These are phyloP conservation scores for Ustulina deusta DNA, from an alignment of 2,329 filamentous ascomycete genomes.

Conservation along the genomic window DNA sequence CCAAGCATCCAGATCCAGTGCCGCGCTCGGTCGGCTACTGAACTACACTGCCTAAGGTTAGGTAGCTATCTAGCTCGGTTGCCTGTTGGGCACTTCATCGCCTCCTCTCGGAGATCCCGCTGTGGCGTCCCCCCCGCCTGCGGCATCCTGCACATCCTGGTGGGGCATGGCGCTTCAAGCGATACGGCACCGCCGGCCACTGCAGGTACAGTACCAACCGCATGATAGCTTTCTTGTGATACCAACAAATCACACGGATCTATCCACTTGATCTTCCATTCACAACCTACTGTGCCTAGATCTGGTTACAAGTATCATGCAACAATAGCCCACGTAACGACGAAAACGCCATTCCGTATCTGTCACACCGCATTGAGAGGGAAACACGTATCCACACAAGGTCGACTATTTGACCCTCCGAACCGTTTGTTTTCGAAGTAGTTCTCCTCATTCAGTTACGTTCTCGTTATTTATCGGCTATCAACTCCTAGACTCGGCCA, in stretches of 20 bases:
- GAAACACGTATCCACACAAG: not conserved
- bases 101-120: slow-evolving; percentile 38
- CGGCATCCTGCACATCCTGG: slow-evolving; percentile 21
- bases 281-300: not conserved
- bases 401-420: not conserved
- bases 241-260: slow-evolving; percentile 5
- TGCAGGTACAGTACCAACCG: slow-evolving; percentile 32
- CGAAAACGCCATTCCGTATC: not conserved
- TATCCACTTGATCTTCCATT: not conserved
- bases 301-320: not conserved
- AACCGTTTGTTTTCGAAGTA: not conserved
- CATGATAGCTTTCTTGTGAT: slow-evolving; percentile 16
- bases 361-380: slow-evolving; percentile 24
- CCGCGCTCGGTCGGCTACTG: not conserved
- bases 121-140: slow-evolving; percentile 25
- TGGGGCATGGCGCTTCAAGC: slow-evolving; percentile 23
- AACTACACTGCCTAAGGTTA: not conserved
- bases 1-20: slow-evolving; percentile 3
- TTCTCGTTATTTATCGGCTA: not conserved
- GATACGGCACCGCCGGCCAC: slow-evolving; percentile 34
- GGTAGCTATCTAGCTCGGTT: not conserved
- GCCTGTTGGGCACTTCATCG: slow-evolving; percentile 26
- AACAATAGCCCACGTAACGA: slow-evolving; percentile 14
- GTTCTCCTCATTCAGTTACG: not conserved
- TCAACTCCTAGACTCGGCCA: slow-evolving; percentile 21